Evolutionary conservation across 345 rosid genomes (phyloP), one percentile per base, ranked within the genome.

Genomic region (Cardiospermum halicacabum): DNA sequence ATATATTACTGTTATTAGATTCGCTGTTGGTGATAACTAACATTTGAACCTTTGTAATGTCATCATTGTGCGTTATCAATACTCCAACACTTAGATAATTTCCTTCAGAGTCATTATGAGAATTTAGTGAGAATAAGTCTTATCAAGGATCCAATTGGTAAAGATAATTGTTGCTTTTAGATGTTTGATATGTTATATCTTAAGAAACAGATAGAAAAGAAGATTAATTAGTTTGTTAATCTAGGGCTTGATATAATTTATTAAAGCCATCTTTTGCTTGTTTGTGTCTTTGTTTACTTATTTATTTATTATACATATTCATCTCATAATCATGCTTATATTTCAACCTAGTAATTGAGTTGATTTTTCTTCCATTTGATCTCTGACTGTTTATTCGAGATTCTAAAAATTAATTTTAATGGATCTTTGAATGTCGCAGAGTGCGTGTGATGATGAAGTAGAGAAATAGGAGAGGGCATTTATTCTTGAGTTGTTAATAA

Each of bases 401-500:
- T 74, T 10, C 43, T 57, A 62, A 47, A 18, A 60, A 32, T 31
- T 39, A 36, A 31, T 30, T 60, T 56, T 63, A 59, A 70, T 10
- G 63, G 15, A 31, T 25, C 10, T 32, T 58, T 65, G 57, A 25
- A 45, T 74, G 57, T 65, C 79, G 68, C 78, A 91, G 99, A 85
- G 76, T 66, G 91, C 95, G 64, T 87, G 78, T 67, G 79, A 91
- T 71, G 97, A 87, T 18, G 81, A 73, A 60, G 78, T 83, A 54
- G 96, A 86, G 64, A 87, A 82, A 40, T 75, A 67, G 32, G 99
- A 94, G 81, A 82, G 89, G 77, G 93, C 85, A n/a, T 94, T 91
- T 73, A 55, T 91, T 56, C 80, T 91, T 60, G 92, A 85, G 74
- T 79, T 94, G 55, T 80, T 94, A 64, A 80, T n/a, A n/a, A n/a